Evolutionary conservation across 768 basidiomycete species (phyloP), one percentile per base, ranked within the genome.

Genomic region (Lentinula edodes): DNA sequence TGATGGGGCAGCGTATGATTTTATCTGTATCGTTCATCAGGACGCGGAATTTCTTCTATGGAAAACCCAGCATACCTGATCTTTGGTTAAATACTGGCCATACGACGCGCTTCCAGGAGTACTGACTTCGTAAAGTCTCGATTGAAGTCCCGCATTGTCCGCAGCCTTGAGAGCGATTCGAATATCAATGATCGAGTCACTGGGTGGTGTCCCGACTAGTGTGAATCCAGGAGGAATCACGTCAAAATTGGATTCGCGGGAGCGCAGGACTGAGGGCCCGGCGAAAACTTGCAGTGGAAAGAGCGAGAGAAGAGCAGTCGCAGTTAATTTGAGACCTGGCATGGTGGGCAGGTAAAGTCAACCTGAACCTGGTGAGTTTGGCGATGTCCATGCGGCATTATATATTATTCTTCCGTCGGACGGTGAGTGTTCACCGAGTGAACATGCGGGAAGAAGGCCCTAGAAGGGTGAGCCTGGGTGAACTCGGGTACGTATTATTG

Each of bases 91-190:
- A 42, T 72, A 67, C 51, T 73, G 61, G 12, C 71, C 66, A 60
- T 72, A 74, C 41, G 55, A 56, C n/a, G 59, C 50, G 57, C 67
- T 73, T 8, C 61, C 63, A 6, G 75, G 75, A 1, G 67, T 69
- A 58, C 71, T 72, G 60, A 74, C 71, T 35, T 68, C 69, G 46
- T 68, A 65, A 5, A 76, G 64, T 23, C 67, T 67, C 20, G 64
- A 62, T 63, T 72, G 68, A 16, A 76, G 66, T 0, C 72, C 75
- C 9, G 56, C 57, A 9, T 65, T 62, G 63, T 74, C 60, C 51
- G 63, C 61, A 52, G 70, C 70, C 13, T 61, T 65, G 52, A 76
- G 67, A n/a, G 67, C 73, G 42, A 76, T 70, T 48, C 70, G 71
- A 16, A 76, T 63, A n/a, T 67, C 60, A 35, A 76, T 64, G 23